Percentiles rank a stretch among this genome's conserved stretches.
These are phyloP conservation scores for Hyparrhenia diplandra DNA, from an alignment of 176 grass and related monocot genomes.

Conservation along the genomic window DNA sequence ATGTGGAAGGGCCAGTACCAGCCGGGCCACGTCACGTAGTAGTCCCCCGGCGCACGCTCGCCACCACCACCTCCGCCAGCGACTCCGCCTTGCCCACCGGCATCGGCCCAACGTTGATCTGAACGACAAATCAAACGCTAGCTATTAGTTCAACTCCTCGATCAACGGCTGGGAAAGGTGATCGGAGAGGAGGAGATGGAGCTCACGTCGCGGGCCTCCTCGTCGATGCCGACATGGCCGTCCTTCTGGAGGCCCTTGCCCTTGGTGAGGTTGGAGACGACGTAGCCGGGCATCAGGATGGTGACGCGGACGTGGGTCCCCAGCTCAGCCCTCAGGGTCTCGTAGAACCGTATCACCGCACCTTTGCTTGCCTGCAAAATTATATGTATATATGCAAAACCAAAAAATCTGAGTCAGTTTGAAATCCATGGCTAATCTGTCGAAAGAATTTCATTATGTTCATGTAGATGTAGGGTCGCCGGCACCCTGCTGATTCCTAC, in stretches of 20 bases:
- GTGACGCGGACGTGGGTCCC: conserved; percentile 64
- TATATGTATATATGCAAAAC: no score
- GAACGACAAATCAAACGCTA: not conserved
- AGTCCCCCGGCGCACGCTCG: conserved; percentile 48
- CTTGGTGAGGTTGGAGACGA: conserved; percentile 82
- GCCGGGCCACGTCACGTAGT: conserved; percentile 70
- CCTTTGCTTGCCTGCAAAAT: conserved; percentile 69
- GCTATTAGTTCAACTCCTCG: no score
- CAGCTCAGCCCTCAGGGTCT: conserved; percentile 67
- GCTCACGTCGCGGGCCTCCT: conserved; percentile 56
- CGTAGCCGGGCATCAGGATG: conserved; percentile 67
- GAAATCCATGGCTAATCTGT: not conserved
- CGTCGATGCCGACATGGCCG: conserved; percentile 57
- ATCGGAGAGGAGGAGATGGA: not conserved
- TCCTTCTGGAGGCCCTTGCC: conserved; percentile 74
- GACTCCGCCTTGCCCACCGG: conserved; percentile 66
- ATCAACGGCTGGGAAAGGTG: no score
- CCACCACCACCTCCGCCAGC: conserved; percentile 57
- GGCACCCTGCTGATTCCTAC: not conserved
- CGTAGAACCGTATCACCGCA: conserved; percentile 64
- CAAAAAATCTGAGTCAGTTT: not conserved
- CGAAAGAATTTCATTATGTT: not conserved
- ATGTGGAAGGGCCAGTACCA: conserved; percentile 87
- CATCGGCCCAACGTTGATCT: conserved; percentile 61
- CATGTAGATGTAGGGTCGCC: not conserved